These are phyloP conservation scores for Umbelopsis sp. DNA, from an alignment of 192 early-diverging fungal genomes.

Conservation along the genomic window DNA sequence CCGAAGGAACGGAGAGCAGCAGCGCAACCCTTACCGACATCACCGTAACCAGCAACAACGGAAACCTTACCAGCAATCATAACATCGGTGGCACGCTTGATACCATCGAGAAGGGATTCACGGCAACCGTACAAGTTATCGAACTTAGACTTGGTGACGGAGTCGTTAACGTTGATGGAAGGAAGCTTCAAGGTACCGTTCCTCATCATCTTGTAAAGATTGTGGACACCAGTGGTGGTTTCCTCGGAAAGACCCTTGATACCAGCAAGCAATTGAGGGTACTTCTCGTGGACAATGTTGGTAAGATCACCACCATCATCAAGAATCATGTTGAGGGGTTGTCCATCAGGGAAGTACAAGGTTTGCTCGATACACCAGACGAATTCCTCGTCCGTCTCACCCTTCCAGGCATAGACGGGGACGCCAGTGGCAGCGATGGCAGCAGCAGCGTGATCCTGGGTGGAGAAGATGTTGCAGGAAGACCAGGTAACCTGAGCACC, in stretches of 20 bases:
- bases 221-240: conserved; percentile 99
- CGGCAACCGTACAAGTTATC: conserved; percentile 99
- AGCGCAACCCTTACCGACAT: conserved; percentile 99
- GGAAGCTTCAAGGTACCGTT: conserved; percentile 96
- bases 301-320: conserved; percentile 99
- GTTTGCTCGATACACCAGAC: conserved; percentile 98
- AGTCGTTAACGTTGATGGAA: conserved; percentile 99
- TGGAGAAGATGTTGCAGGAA: conserved; percentile 86
- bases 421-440: conserved; percentile 96
- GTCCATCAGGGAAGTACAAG: conserved; percentile 90
- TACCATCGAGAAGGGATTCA: conserved; percentile 98
- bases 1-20: conserved; percentile 97
- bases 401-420: conserved; percentile 99
- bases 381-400: conserved; percentile 99
- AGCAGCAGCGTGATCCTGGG: conserved; percentile 98
- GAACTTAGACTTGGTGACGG: conserved; percentile 99
- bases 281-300: conserved; percentile 93
- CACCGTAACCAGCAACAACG: conserved; percentile 98
- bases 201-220: conserved; percentile 98
- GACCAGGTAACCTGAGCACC: conserved; percentile 90
- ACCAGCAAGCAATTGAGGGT: conserved; percentile 82
- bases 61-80: conserved; percentile 99
- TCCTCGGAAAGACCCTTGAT: conserved; percentile 98
- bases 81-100: conserved; percentile 99
- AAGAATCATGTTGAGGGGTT: conserved; percentile 98